Evolutionary conservation across 495 filamentous ascomycete genomes (phyloP), one percentile per base, ranked within the genome.

Genomic region (Tuber microsphaerosporum): DNA sequence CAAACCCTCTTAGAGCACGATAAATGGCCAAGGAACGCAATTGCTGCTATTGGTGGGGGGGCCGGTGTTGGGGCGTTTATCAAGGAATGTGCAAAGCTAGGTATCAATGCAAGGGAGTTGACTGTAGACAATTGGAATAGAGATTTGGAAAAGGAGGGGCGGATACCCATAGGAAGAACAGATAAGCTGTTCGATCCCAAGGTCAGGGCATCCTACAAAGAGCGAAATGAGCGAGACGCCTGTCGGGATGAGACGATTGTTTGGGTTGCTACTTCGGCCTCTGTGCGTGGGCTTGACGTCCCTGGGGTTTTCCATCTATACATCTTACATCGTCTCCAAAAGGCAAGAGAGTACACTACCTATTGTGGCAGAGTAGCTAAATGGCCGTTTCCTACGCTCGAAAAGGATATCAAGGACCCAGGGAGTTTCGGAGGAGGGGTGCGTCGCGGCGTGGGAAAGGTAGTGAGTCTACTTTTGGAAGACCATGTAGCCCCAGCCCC

Each of bases 391-490:
- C 69, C 78, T 7, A 65, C 71, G 2, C 14, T 17, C 0, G 46
- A 41, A 0, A 76, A 76, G 9, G 73, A 78, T 14, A 43, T 73
- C 2, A 56, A 31, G 3, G 74, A 83, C 39, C 65, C 81, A 31
- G 43, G 72, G 19, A 75, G 74, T 16, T 1, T 43, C 7, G 81
- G 78, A 7, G 1, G 4, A 26, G 69, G 39, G 46, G 76, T 79
- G 69, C 61, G 73, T 1, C 73, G 77, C 6, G 69, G 46, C 4
- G 46, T 19, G 12, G 81, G 81, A 16, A 82, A 83, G 61, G 70
- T 83, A 26, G 81, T 82, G 2, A 79, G 73, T 68, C 78, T 83
- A 10, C 26, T 83, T 10, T 39, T 83, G 10, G 81, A 82, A 74
- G 75, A 80, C 20, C 61, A 70, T 37, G 46, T 14, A n/a, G 34